Percentiles rank a stretch among this genome's conserved stretches.
Evolutionary conservation across 768 basidiomycete genomes (phyloP).

Genomic region (Hemileccinum impolitum): DNA sequence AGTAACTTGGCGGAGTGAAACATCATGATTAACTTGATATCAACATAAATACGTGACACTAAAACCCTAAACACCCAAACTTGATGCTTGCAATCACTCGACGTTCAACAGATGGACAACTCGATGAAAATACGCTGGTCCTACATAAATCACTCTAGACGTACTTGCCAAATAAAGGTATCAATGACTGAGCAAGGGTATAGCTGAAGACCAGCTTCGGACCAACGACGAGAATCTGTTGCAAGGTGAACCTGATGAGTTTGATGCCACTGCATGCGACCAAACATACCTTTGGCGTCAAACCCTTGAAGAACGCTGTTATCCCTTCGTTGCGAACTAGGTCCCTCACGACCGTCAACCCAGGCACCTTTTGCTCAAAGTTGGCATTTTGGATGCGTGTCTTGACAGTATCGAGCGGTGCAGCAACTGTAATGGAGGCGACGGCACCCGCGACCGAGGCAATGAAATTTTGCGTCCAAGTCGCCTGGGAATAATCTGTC

Average conservation of each 20-base stretch:
- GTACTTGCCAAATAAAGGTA: conserved; percentile 87
- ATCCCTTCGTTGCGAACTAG: conserved; percentile 84
- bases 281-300: conserved; percentile 82
- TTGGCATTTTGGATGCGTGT: conserved; percentile 98
- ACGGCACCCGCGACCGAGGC: conserved; percentile 93
- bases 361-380: conserved; percentile 83
- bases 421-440: conserved; percentile 92
- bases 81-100: neutral
- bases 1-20: conserved; percentile 2
- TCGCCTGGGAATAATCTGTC: conserved; percentile 89
- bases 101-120: conserved; percentile 1
- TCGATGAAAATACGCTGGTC: neutral
- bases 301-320: conserved; percentile 89
- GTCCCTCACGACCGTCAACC: conserved; percentile 78
- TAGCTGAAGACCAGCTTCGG: conserved; percentile 99
- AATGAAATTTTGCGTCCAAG: conserved; percentile 96
- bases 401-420: conserved; percentile 94
- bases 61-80: conserved; percentile 9
- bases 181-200: conserved; percentile 93
- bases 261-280: conserved; percentile 7
- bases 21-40: conserved; percentile 6
- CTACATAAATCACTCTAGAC: conserved; percentile 41
- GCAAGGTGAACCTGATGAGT: conserved; percentile 9
- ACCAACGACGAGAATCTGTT: conserved; percentile 88
- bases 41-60: conserved; percentile 7